Conservation (phyloP, 164 flowering plant genomes). For the Vitis rupestris region DNA sequence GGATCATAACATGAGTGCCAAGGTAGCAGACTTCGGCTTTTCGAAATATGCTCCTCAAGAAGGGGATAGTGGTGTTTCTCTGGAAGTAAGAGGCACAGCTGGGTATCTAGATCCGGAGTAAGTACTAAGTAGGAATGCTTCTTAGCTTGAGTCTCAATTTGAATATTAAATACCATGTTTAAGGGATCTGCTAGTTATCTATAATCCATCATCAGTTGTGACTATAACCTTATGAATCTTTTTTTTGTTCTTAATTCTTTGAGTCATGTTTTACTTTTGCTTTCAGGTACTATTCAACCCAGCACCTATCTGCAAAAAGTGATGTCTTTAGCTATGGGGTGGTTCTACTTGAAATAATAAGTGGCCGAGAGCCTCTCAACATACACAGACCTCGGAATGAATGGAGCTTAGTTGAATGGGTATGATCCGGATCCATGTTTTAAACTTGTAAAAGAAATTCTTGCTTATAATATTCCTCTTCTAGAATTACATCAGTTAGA, state of each 20-base stretch:
- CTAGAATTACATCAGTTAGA: background rate
- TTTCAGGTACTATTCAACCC: constrained; percentile 75
- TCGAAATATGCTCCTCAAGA: constrained; percentile 87
- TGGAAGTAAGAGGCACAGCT: constrained; percentile 87
- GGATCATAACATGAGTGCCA: constrained; percentile 80
- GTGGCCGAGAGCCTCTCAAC: constrained; percentile 85
- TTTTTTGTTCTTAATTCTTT: background rate
- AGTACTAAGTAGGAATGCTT: constrained; percentile 17
- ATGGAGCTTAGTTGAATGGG: constrained; percentile 93
- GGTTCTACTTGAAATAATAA: constrained; percentile 73
- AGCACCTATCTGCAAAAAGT: constrained; percentile 74
- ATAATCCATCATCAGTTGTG: background rate
- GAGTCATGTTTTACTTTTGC: background rate
- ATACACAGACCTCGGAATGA: constrained; percentile 67
- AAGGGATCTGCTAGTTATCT: background rate
- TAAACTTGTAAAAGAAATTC: background rate
- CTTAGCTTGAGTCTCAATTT: background rate
- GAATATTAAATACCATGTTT: constrained; percentile 1
- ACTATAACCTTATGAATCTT: no score
- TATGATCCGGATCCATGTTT: constrained; percentile 22
- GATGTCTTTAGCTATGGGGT: constrained; percentile 88
- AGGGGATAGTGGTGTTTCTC: constrained; percentile 69
- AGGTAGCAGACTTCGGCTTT: constrained; percentile 78
- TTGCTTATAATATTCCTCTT: background rate
- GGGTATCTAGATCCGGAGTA: constrained; percentile 88